Base-by-base conservation (phyloP, 306 rosid species). In the Hippophae gyantsensis region DNA sequence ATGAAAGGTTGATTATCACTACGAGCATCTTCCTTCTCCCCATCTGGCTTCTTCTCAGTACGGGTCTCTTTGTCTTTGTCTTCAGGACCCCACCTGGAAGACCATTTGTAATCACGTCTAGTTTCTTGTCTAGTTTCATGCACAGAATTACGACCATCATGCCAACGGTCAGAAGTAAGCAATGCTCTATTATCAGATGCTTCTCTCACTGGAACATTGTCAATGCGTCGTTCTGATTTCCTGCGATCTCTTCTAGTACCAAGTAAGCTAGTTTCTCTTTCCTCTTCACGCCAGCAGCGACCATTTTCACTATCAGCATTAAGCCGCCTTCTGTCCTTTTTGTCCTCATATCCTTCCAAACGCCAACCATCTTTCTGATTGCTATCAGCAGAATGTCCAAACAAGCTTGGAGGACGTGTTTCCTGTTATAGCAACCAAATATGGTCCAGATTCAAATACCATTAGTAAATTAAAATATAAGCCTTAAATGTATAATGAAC, bases 231-330 rank as follows among this genome's bases (percentile, higher is more conserved):
- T 64, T 78, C 87, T 26, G 70, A 53, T 73, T 82, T 82, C 73
- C 79, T 75, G 23, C 84, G 81, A 58, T 79, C 84, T 58, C 81
- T 69, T 68, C 87, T 79, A 13, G 76, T 75, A 63, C 81, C 77
- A 57, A 78, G 83, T 74, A 82, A 63, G 72, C 77, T 76, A 70
- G 84, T 78, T 75, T 82, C 87, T 60, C 84, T 73, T 67, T 82
- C 87, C 69, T 82, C 84, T 71, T 82, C 87, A 23, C 84, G 79
- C 87, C 87, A 82, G 57, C 84, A 81, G 55, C 87, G 87, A 52
- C 77, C 69, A 58, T 41, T 75, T 65, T 82, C 87, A 66, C 62
- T 68, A 38, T 78, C 87, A 53, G 76, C 41, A 54, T 74, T 62
- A 54, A 58, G 59, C 45, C 78, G 71, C 79, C 84, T 74, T 79